These are phyloP conservation scores for Volvox carteri DNA, from an alignment of 163 green algal species.

Conservation along the genomic window DNA sequence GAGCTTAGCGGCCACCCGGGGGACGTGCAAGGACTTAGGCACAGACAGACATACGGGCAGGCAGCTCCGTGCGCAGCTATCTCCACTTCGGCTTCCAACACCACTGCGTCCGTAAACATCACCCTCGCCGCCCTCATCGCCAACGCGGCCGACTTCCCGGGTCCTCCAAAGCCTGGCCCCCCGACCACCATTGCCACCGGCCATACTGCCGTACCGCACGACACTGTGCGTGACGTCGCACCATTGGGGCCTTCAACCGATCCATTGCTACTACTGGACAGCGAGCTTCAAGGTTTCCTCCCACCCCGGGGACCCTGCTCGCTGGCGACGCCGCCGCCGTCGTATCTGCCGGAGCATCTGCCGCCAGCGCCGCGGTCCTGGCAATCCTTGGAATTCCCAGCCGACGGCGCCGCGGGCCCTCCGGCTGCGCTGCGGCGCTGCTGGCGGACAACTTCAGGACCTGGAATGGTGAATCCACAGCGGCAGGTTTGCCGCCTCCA, in stretches of 20 bases:
- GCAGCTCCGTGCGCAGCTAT: not conserved
- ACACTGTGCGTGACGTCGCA: not conserved
- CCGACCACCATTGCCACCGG: not conserved
- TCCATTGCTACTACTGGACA: not conserved
- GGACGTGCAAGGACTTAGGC: not conserved
- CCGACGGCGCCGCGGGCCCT: not conserved
- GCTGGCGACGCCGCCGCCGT: not conserved
- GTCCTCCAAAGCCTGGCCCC: not conserved
- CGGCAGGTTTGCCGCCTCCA: too few species aligned
- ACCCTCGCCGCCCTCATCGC: not conserved
- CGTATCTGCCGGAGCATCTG: not conserved
- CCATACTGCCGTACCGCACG: not conserved
- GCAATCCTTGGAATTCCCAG: not conserved
- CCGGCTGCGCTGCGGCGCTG: not conserved
- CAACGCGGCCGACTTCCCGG: not conserved
- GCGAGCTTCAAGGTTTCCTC: not conserved
- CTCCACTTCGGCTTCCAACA: not conserved
- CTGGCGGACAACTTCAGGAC: not conserved
- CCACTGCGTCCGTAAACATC: not conserved
- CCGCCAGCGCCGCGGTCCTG: not conserved
- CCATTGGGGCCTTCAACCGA: not conserved
- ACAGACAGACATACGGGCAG: not conserved
- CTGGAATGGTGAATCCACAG: too few species aligned
- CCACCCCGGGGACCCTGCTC: not conserved
- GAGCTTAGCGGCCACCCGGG: not conserved